Percentiles rank a stretch among this genome's conserved stretches.
phyloP scores from a whole-genome alignment of 768 basidiomycete species.

The Lactarius sanguifluus region DNA sequence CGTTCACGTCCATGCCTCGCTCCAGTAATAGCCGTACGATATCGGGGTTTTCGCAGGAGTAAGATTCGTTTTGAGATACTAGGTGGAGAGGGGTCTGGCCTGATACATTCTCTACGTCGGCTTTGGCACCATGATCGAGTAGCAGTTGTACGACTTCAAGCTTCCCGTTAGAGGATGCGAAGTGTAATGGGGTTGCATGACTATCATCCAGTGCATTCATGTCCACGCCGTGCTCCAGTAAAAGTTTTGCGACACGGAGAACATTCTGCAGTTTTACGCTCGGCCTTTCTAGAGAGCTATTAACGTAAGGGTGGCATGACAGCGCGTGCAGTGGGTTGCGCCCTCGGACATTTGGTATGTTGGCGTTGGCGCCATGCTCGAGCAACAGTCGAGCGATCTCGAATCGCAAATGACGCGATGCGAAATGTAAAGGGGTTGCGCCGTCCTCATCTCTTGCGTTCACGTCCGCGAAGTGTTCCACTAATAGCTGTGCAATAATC shows the following conservation, averaged over 20 bases:
- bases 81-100: background rate
- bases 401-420: background rate
- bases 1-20: no score
- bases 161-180: background rate
- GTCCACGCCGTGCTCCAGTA: no score
- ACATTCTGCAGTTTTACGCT: no score
- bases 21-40: no score
- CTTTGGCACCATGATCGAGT: background rate
- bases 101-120: background rate
- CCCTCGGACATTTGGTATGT: accelerated
- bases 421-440: background rate
- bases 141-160: background rate
- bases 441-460: background rate
- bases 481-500: background rate
- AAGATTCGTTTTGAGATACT: no score
- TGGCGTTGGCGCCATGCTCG: background rate
- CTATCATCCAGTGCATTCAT: no score
- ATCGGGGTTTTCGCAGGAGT: no score
- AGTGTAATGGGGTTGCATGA: background rate
- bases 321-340: background rate
- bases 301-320: background rate
- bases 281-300: no score
- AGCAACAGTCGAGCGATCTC: background rate
- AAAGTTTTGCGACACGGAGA: no score
- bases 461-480: background rate